Base-by-base conservation (phyloP, 129 eudicot genomes). In the Smallanthus sonchifolius region DNA sequence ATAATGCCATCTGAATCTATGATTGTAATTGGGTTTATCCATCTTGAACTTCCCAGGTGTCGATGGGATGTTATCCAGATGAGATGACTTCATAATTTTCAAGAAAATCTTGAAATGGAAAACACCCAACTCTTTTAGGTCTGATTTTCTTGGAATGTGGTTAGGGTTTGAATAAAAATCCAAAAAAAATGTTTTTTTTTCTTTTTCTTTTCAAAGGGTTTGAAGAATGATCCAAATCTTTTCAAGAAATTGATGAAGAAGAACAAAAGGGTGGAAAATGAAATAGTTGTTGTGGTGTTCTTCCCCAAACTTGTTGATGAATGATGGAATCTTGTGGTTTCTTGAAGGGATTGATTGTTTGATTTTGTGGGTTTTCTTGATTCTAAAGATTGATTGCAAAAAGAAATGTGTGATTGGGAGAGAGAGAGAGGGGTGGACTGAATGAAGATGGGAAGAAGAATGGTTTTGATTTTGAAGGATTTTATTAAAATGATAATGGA, bases 41-140 rank as follows among this genome's bases (percentile, higher is more conserved):
- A 82, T 82, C 82, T 82, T 82, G 49, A 82, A 77, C 70, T 82
- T 82, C 13, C 86, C 86, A 43, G 83, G 83, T 2, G 86, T 82
- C 60, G 86, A 82, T 73, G 82, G 86, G 74, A 64, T 69, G 68
- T 60, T 78, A 71, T 82, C 86, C 59, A 75, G 52, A 74, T 70
- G 81, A 49, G 77, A 74, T 52, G 70, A 59, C 70, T 81, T 78
- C 85, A 75, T 75, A 10, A 9, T 75, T 75, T 76, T 69, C 65
- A 43, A 40, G 70, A 81, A 70, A 79, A 47, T 61, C 74, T 81
- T 81, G 73, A 62, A 76, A 73, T 73, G 72, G 64, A 47, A 37
- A 49, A 48, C 44, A 56, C 57, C 67, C 67, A 67, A n/a, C n/a
- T 47, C 40, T 32, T 34, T 43, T 35, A 38, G 65, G 47, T 49